A percentile compares a stretch with the other conserved stretches of the same genome.
Evolutionary conservation across 352 stramenopile genomes (phyloP).

Genomic region (Globisporangium spiculum): DNA sequence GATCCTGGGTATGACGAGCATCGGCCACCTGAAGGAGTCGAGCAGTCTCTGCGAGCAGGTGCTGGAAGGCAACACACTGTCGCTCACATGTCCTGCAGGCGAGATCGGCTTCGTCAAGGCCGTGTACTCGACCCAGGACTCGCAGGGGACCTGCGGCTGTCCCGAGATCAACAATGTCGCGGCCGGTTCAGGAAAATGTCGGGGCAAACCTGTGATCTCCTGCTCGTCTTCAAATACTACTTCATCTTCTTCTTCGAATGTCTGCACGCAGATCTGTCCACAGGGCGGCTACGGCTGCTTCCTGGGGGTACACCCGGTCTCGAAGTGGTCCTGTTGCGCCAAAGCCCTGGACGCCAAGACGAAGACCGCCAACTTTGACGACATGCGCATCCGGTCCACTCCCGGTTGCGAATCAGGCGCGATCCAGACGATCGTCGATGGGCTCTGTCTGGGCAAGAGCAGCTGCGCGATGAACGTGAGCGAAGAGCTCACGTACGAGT

Average conservation of each 20-base stretch:
- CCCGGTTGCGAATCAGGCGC: conserved; percentile 37
- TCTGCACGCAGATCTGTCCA: conserved; percentile 40
- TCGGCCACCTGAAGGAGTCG: conserved; percentile 71
- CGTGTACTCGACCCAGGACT: conserved; percentile 62
- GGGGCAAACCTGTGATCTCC: conserved; percentile 25
- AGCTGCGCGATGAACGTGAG: conserved; percentile 67
- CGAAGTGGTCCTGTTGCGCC: conserved; percentile 61
- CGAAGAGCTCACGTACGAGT: conserved; percentile 52
- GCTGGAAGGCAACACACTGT: conserved; percentile 39
- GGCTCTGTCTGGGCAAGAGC: conserved; percentile 65
- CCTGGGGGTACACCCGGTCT: conserved; percentile 60
- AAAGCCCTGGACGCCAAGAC: conserved; percentile 30
- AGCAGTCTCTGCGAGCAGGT: conserved; percentile 72
- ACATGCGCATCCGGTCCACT: conserved; percentile 50
- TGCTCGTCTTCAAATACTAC: conserved; percentile 12
- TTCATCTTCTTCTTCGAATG: too few species aligned
- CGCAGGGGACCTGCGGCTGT: conserved; percentile 62
- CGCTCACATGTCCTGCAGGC: conserved; percentile 59
- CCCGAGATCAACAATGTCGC: conserved; percentile 66
- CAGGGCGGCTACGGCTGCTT: conserved; percentile 55
- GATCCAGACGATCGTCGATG: conserved; percentile 65
- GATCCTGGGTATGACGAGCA: conserved; percentile 75
- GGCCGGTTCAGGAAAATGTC: conserved; percentile 50
- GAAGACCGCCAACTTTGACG: conserved; percentile 39
- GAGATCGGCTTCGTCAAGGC: conserved; percentile 79